A percentile compares a stretch with the other conserved stretches of the same genome.
Evolutionary conservation across 2,329 filamentous ascomycete species (phyloP).

Genomic region (Fusarium sp.): DNA sequence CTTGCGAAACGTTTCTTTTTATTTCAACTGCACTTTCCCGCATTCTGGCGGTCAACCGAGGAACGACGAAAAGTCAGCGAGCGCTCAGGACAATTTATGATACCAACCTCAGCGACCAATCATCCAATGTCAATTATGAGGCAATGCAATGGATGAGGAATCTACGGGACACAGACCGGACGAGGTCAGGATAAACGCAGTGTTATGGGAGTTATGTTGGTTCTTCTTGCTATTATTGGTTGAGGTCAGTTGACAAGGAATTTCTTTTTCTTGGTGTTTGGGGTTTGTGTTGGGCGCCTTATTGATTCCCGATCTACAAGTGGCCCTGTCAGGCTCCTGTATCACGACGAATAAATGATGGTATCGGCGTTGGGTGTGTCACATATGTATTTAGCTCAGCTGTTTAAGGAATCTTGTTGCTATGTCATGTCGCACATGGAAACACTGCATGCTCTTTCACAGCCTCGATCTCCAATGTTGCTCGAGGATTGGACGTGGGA

Average conservation of each 20-base stretch:
- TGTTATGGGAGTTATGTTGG: conserved; percentile 8
- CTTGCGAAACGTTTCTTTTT: conserved; percentile 38
- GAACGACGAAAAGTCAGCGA: conserved; percentile 20
- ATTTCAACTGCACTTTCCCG: conserved; percentile 33
- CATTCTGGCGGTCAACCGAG: conserved; percentile 35
- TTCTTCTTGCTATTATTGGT: conserved; percentile 10
- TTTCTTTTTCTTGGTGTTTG: conserved; percentile 37
- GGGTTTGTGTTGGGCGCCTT: conserved; percentile 22
- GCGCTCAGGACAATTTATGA: conserved; percentile 33
- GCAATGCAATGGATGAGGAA: background rate
- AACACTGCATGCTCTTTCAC: conserved; percentile 7
- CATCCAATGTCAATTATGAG: conserved; percentile 2
- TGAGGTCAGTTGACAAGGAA: conserved; percentile 12
- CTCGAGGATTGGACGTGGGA: conserved; percentile 3
- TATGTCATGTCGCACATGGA: conserved; percentile 22
- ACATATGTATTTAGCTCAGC: conserved; percentile 35
- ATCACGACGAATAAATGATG: conserved; percentile 36
- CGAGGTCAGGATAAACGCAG: background rate
- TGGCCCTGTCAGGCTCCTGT: conserved; percentile 25
- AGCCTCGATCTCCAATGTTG: conserved; percentile 3
- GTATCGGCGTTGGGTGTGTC: conserved; percentile 38
- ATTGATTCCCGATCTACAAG: conserved; percentile 37
- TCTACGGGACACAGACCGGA: background rate
- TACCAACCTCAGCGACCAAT: conserved; percentile 7
- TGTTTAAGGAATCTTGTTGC: conserved; percentile 28